These are phyloP conservation scores for Sarocladium brachiariae DNA, from an alignment of 2,329 filamentous ascomycete genomes.

Conservation along the genomic window DNA sequence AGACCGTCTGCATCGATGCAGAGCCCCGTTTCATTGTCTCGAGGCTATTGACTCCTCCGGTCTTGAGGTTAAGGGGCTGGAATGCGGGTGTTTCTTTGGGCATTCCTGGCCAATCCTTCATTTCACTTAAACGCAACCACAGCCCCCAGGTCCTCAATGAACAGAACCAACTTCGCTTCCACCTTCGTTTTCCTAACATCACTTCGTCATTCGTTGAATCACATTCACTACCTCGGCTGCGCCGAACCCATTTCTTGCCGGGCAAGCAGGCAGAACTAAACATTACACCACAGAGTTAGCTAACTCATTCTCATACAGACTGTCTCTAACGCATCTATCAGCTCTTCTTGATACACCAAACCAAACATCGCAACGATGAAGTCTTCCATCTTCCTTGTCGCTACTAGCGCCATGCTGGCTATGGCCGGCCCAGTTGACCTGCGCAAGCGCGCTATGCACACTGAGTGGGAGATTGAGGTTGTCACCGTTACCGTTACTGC, in stretches of 20 bases:
- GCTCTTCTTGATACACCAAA: slow-evolving; percentile 2
- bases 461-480: slow-evolving; percentile 32
- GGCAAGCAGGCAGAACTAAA: slow-evolving; percentile 3
- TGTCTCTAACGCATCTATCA: slow-evolving; percentile 8
- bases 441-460: slow-evolving; percentile 32
- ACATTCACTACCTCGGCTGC: neutral
- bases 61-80: neutral
- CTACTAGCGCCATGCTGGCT: slow-evolving; percentile 39
- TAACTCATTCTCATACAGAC: slow-evolving; percentile 6
- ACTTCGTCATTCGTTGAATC: slow-evolving; percentile 1
- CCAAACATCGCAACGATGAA: slow-evolving; percentile 36
- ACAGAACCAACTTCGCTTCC: neutral
- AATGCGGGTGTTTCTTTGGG: slow-evolving; percentile 6
- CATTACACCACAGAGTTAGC: slow-evolving; percentile 2
- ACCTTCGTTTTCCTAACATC: neutral
- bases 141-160: neutral
- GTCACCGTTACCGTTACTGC: slow-evolving; percentile 40
- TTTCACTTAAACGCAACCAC: slow-evolving; percentile 8
- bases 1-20: neutral
- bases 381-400: slow-evolving; percentile 38
- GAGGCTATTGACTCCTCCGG: neutral
- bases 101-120: slow-evolving; percentile 8
- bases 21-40: neutral
- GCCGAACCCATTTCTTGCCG: slow-evolving; percentile 3
- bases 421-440: slow-evolving; percentile 34